A percentile compares a stretch with the other conserved stretches of the same genome.
These are phyloP conservation scores for Diaporthe aspalathi DNA, from an alignment of 2,329 filamentous ascomycete genomes.

Conservation along the genomic window DNA sequence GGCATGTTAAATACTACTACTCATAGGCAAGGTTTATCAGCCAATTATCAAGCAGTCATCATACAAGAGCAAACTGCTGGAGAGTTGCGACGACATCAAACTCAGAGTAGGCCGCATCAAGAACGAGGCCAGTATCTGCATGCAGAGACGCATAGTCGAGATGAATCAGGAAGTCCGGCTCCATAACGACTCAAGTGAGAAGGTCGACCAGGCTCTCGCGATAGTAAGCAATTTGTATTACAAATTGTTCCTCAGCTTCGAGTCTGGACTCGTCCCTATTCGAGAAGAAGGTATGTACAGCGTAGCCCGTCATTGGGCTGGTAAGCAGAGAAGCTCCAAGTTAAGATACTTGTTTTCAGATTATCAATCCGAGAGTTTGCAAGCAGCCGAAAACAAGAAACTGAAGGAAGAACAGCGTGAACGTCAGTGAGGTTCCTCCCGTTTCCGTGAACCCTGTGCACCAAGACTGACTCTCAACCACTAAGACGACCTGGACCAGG, in stretches of 20 bases:
- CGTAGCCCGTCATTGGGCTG: background rate
- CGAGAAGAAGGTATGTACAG: background rate
- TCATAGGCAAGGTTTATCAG: too few species aligned
- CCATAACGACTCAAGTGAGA: background rate
- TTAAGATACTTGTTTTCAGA: background rate
- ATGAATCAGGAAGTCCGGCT: background rate
- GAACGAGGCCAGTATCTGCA: background rate
- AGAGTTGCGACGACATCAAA: background rate
- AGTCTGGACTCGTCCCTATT: background rate
- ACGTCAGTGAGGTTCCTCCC: background rate
- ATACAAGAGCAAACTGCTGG: too few species aligned
- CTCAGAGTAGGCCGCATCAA: background rate
- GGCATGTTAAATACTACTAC: too few species aligned
- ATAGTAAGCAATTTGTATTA: background rate
- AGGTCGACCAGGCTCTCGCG: background rate
- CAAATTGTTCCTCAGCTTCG: background rate
- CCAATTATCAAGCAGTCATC: too few species aligned
- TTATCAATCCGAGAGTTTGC: background rate
- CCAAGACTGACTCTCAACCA: background rate
- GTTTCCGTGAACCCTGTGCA: rapidly evolving
- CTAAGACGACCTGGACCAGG: background rate
- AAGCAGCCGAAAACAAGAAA: background rate
- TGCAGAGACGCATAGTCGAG: constrained; percentile 1
- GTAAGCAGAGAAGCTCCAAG: background rate
- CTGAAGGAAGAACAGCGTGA: background rate